phyloP scores from a whole-genome alignment of 176 grass and related monocot species.

The Bothriochloa decipiens region DNA sequence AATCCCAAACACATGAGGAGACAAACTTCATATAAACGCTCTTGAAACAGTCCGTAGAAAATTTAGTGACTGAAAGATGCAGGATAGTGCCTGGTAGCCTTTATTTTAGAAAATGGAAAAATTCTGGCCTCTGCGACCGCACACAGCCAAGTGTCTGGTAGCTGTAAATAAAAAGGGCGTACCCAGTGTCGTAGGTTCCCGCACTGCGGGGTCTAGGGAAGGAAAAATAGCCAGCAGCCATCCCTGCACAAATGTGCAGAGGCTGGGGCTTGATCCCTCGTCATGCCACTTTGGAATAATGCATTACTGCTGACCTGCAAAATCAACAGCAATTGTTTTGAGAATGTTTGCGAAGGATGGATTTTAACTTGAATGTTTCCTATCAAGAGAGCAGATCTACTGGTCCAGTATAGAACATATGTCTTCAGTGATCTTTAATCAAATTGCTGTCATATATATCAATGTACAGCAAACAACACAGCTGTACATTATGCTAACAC shows the following conservation, averaged over 20 bases:
- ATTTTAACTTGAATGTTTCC: not conserved
- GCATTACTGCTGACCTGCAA: not conserved
- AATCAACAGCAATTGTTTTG: constrained; percentile 17
- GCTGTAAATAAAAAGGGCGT: not conserved
- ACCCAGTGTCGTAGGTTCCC: no score
- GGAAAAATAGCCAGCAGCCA: no score
- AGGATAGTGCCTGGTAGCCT: not conserved
- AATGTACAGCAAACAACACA: not conserved
- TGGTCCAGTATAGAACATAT: not conserved
- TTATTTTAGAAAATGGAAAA: no score
- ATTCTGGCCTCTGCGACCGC: no score
- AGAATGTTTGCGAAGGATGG: not conserved
- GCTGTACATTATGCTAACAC: not conserved
- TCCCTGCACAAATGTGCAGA: no score
- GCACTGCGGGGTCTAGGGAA: no score
- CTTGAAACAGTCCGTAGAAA: not conserved
- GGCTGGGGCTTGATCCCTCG: no score
- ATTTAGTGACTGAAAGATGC: not conserved
- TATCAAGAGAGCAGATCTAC: not conserved
- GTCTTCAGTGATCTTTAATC: not conserved
- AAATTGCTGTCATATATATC: not conserved
- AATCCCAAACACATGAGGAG: not conserved
- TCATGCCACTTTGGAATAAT: not conserved
- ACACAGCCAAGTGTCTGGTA: not conserved
- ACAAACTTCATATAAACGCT: not conserved